A percentile compares a stretch with the other conserved stretches of the same genome.
Evolutionary conservation across 2,329 filamentous ascomycete genomes (phyloP).

Genomic region (Calonectria crousiana): DNA sequence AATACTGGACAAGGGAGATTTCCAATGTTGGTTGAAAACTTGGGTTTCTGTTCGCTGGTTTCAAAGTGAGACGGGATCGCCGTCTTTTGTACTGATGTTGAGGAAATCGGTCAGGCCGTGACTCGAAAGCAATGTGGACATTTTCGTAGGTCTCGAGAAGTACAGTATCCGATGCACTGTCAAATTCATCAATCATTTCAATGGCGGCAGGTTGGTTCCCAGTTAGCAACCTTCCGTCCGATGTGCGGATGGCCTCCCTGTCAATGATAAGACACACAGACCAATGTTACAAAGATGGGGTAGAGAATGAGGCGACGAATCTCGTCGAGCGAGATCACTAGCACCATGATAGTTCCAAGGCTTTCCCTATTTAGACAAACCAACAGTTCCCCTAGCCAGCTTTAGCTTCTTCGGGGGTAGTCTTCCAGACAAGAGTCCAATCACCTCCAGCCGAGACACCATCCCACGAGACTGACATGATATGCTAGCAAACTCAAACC

Average conservation of each 20-base stretch:
- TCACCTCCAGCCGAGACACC: constrained; percentile 14
- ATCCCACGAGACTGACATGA: neutral
- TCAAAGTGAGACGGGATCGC: neutral
- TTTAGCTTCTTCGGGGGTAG: neutral
- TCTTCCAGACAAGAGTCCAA: neutral
- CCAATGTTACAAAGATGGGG: neutral
- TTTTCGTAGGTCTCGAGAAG: neutral
- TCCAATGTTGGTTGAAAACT: neutral
- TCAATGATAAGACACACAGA: constrained; percentile 9
- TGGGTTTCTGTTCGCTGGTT: neutral
- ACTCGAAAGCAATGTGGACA: neutral
- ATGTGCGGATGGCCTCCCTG: neutral
- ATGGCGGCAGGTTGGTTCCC: neutral
- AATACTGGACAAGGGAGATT: neutral
- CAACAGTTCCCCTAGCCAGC: neutral
- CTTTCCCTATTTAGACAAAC: constrained; percentile 5
- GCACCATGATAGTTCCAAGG: neutral
- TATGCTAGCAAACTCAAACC: neutral
- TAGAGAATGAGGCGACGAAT: neutral
- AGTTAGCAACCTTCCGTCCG: neutral
- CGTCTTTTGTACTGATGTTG: neutral
- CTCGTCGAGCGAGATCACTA: neutral
- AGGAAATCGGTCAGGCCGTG: neutral
- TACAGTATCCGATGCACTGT: constrained; percentile 17
- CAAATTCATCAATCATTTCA: neutral